Conservation (phyloP, 2,329 filamentous ascomycete genomes). For the Balansia obtecta region DNA sequence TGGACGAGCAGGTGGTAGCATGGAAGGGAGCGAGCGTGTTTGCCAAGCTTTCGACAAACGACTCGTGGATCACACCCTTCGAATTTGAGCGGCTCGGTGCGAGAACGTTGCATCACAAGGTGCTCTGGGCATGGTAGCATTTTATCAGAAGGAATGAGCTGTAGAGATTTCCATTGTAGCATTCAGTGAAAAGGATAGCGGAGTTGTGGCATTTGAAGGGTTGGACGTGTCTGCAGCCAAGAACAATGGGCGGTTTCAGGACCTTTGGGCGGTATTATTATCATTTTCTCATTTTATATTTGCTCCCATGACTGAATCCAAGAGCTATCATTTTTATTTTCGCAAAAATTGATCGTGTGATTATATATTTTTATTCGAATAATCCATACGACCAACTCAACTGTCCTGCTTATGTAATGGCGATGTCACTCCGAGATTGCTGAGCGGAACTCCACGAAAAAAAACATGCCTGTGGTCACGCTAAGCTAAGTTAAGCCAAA, state of each 20-base stretch:
- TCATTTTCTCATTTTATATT: neutral
- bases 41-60: constrained; percentile 81
- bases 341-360: too few relatives aligned
- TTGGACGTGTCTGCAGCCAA: neutral
- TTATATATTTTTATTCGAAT: too few relatives aligned
- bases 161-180: neutral
- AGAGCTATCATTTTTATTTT: neutral
- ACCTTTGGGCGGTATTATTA: neutral
- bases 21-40: constrained; percentile 99
- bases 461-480: neutral
- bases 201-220: constrained; percentile 1
- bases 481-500: neutral
- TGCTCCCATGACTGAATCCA: too few relatives aligned
- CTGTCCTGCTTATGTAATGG: neutral
- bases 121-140: constrained; percentile 46
- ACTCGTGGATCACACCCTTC: constrained; percentile 80
- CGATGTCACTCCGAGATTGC: neutral
- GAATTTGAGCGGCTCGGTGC: constrained; percentile 83
- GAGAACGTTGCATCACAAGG: constrained; percentile 75
- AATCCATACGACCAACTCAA: too few relatives aligned
- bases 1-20: constrained; percentile 92
- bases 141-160: constrained; percentile 5
- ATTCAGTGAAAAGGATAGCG: neutral
- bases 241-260: neutral
- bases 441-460: neutral